phyloP scores from a whole-genome alignment of 73 alveolate species.

The Diophrys appendiculata region DNA sequence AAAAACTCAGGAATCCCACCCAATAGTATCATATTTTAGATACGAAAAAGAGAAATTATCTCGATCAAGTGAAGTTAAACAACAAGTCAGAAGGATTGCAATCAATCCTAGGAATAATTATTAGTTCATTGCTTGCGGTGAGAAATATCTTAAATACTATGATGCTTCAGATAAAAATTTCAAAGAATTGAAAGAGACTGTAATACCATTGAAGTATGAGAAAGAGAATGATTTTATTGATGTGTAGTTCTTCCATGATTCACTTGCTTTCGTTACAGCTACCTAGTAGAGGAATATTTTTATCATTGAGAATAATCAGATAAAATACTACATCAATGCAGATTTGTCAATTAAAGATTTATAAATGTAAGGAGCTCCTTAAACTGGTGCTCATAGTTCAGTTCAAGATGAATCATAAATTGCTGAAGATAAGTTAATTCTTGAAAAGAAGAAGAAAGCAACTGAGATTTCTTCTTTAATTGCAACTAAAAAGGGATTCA shows the following conservation, averaged over 20 bases:
- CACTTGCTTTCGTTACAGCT: conserved; percentile 33
- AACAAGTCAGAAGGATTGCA: conserved; percentile 34
- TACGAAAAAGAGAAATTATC: conserved; percentile 49
- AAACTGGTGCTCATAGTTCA: too few species aligned
- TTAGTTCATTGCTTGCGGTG: conserved; percentile 52
- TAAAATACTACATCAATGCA: conserved; percentile 25
- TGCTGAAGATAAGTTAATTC: too few species aligned
- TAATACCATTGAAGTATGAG: conserved; percentile 58
- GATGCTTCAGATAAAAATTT: conserved; percentile 38
- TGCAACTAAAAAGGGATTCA: conserved; percentile 63
- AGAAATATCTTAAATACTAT: conserved; percentile 30
- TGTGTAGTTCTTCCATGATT: conserved; percentile 38
- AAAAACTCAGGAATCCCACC: conserved; percentile 15
- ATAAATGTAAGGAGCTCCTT: too few species aligned
- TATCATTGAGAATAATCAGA: conserved; percentile 34
- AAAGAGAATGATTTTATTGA: conserved; percentile 61
- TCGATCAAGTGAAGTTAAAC: conserved; percentile 46
- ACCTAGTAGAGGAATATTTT: conserved; percentile 45
- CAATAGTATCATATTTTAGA: conserved; percentile 42
- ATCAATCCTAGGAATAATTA: conserved; percentile 50
- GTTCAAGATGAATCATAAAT: too few species aligned
- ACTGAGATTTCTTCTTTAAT: too few species aligned
- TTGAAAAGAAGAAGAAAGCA: too few species aligned
- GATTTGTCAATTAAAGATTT: conserved; percentile 25
- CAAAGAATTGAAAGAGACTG: conserved; percentile 50